A percentile compares a stretch with the other conserved stretches of the same genome.
Evolutionary conservation across 257 asterid genomes (phyloP).

Genomic region (Capsicum baccatum): DNA sequence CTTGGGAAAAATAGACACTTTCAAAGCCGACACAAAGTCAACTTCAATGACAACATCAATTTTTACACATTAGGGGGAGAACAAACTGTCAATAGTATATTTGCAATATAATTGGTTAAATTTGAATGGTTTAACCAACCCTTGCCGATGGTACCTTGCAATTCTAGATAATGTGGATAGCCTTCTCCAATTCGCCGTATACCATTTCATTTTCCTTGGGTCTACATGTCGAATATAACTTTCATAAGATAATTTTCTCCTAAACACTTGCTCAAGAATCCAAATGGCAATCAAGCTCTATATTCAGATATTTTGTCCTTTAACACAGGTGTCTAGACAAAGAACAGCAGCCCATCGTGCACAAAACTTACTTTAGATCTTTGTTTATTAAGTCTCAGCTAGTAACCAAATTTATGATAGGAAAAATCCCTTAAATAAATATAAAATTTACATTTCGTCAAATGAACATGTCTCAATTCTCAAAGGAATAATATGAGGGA

Average conservation of each 20-base stretch:
- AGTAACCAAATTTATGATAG: background rate
- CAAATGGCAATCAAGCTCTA: too few species aligned
- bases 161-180: constrained; percentile 88
- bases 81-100: constrained; percentile 37
- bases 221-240: constrained; percentile 44
- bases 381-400: background rate
- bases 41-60: constrained; percentile 79
- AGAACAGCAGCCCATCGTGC: background rate
- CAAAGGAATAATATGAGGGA: background rate
- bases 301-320: too few species aligned
- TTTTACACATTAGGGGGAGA: constrained; percentile 67
- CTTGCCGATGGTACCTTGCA: constrained; percentile 93
- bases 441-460: background rate
- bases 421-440: background rate
- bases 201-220: constrained; percentile 81
- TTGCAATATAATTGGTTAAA: constrained; percentile 21
- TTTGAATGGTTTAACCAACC: constrained; percentile 49
- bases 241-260: background rate
- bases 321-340: background rate
- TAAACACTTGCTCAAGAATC: background rate
- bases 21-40: constrained; percentile 73
- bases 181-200: constrained; percentile 75
- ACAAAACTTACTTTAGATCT: constrained; percentile 4
- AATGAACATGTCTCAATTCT: constrained; percentile 3
- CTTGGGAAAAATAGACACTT: constrained; percentile 77